Evolutionary conservation across 2,329 filamentous ascomycete species (phyloP), one percentile per base, ranked within the genome.

Genomic region (Paracoccidioides lutzii): DNA sequence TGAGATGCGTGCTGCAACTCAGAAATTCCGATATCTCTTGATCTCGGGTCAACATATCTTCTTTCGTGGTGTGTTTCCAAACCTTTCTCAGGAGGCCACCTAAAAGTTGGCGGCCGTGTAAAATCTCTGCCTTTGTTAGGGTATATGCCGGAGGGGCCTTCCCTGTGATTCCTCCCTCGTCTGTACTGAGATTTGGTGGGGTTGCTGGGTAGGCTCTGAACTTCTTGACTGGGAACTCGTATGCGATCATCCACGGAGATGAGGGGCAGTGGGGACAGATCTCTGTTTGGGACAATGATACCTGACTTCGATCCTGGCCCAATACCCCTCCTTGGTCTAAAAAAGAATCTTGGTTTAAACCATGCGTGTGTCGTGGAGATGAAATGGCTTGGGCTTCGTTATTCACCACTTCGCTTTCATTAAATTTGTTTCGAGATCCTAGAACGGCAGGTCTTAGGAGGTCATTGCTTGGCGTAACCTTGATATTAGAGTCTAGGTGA

Each of bases 321-420:
- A 52, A 33, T 30, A 40, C 57, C 55, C 53, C 33, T 22, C 49
- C 42, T 50, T 52, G 42, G 45, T 57, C 65, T 65, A 67, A 65
- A 67, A 65, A 67, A 66, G 60, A 52, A 22, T 55, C 53, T 15
- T 57, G 57, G 33, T 32, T 53, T 38, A 42, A 22, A 30, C 28
- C 45, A 22, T 14, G 15, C 33, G 38, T 28, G 15, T 41, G 30
- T 33, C 8, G 43, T 32, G 69, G 65, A 66, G 67, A 65, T 67
- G 67, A 63, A 66, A 66, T 55, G 66, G 64, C 66, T 69, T 62
- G 64, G 67, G 64, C 22, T 64, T 61, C 22, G 22, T 22, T n/a
- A 58, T 59, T n/a, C 48, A 53, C 33, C 14, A 44, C 54, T 56
- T 55, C 43, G 58, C 58, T 50, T 55, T 8, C n/a, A 38, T 8